Base-by-base conservation (phyloP, 2,329 filamentous ascomycete species). In the Aureobasidium sp. region DNA sequence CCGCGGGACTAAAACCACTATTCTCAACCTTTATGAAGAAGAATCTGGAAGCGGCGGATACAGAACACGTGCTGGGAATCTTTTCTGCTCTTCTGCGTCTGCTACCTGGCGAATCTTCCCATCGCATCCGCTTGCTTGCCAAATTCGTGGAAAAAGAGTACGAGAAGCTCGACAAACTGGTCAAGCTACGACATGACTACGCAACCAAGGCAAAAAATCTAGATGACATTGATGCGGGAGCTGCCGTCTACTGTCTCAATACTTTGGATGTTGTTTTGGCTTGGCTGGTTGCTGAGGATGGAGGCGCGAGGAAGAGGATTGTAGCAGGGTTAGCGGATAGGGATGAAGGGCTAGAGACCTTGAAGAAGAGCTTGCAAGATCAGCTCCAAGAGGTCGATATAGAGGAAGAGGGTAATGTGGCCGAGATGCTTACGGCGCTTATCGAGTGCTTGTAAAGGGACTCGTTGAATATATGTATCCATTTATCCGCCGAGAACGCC, bases 111-210 rank as follows among this genome's bases (percentile, higher is more conserved):
- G 85, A 90, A 36, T 91, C 90, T 1, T 81, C 90, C 0, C 82
- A 87, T 36, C 84, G 94, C 6, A 95, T 97, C 68, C 85, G 94
- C 4, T 84, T 88, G 0, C 81, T 97, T 4, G 93, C 92, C 52
- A 99, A 99, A 71, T 97, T 97, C 69, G 88, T 96, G 20, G 94
- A 99, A 74, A 96, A 91, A 71, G 87, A 96, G 66, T 96, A 95
- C 72, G 90, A 87, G 67, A 97, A 97, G 79, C 84, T 91, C 41
- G 77, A 72, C 6, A 90, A 87, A 71, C 79, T 97, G 5, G 73
- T 96, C 39, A 79, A 82, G 64, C 74, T 97, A 52, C 84, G 92
- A 44, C 78, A 84, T 52, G 87, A 89, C 14, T 96, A 91, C 71
- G 82, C 83, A 0, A 77, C 81, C 0, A 81, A 84, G 17, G 75